Base-by-base conservation (phyloP, 1,284 basidiomycete species). In the Wallemia ichthyophaga region DNA sequence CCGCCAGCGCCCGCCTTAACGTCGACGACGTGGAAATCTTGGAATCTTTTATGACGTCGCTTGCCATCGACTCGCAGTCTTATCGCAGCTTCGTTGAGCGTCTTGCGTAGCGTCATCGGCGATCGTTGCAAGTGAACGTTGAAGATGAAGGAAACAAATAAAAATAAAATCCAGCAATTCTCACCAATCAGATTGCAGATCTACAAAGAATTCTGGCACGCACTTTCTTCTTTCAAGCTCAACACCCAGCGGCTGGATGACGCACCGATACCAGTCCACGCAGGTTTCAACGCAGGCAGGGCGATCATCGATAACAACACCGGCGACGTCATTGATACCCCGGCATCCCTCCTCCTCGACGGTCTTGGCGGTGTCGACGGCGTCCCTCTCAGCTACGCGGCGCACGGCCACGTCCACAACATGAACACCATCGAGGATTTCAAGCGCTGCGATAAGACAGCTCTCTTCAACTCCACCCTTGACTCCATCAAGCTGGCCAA, bases 401-500 rank as follows among this genome's bases (percentile, higher is more conserved):
- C 77, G 1, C 66, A 62, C 2, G 92, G 92, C 11, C 71, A 74
- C 1, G 75, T 96, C 65, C 91, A 88, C 75, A 89, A 89, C 68
- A 91, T 78, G 72, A 98, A 98, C 67, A 96, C 94, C 1, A 81
- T 96, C 64, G 91, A 96, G 65, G 87, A 94, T 15, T 98, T 98
- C 73, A 89, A 84, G 66, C 76, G 77, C 1, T 80, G 81, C 1
- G 85, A 95, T 65, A 96, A 98, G 74, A 79, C 81, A 24, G 76
- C 76, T 17, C 69, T 94, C 7, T 88, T 96, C 69, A 83, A 84
- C 61, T 66, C 74, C 24, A 69, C 81, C 59, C 75, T 79, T 0
- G 74, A 80, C 62, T 58, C 59, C 57, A 59, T 58, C 15, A 48
- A 57, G 32, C 62, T 61, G 2, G 33, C 60, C 25, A 59, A 61